Percentiles rank a stretch among this genome's conserved stretches.
phyloP scores from a whole-genome alignment of 1,139 yeast genomes.

The Candida mesenterica region DNA sequence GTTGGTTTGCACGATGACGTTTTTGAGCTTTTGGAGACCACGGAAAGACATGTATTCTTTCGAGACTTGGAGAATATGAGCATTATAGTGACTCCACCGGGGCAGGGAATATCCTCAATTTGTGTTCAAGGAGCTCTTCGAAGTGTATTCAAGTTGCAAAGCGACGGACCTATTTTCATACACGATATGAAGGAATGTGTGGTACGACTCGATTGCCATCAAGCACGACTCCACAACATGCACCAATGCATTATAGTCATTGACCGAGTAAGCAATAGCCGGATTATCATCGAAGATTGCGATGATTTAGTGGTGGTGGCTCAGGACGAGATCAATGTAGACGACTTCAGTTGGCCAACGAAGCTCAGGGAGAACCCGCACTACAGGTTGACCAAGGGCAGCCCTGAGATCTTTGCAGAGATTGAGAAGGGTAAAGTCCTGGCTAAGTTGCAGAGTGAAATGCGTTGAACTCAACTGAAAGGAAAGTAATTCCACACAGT shows the following conservation, averaged over 20 bases:
- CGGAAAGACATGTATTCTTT: constrained; percentile 18
- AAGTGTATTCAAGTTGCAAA: constrained; percentile 20
- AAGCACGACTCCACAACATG: constrained; percentile 37
- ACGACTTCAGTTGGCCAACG: constrained; percentile 30
- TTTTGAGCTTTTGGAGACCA: constrained; percentile 6
- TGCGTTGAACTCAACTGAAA: no score
- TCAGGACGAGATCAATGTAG: constrained; percentile 15
- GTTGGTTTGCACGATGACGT: constrained; percentile 1
- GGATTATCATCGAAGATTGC: constrained; percentile 38
- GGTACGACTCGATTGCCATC: constrained; percentile 36
- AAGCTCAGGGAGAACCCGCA: constrained; percentile 17
- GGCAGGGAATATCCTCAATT: constrained; percentile 18
- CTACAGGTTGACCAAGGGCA: constrained; percentile 4
- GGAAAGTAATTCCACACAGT: no score
- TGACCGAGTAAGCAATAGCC: constrained; percentile 20
- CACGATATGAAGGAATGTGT: constrained; percentile 24
- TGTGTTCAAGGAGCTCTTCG: constrained; percentile 22
- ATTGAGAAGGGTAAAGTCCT: not conserved
- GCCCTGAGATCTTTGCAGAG: not conserved
- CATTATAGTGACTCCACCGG: constrained; percentile 5
- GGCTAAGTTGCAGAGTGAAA: not conserved
- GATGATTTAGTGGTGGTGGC: constrained; percentile 17
- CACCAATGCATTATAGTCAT: constrained; percentile 21
- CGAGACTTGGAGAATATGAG: constrained; percentile 13
- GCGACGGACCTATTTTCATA: constrained; percentile 35